Conservation (phyloP, 78 protist genomes). For the Isochrysis galbana region DNA sequence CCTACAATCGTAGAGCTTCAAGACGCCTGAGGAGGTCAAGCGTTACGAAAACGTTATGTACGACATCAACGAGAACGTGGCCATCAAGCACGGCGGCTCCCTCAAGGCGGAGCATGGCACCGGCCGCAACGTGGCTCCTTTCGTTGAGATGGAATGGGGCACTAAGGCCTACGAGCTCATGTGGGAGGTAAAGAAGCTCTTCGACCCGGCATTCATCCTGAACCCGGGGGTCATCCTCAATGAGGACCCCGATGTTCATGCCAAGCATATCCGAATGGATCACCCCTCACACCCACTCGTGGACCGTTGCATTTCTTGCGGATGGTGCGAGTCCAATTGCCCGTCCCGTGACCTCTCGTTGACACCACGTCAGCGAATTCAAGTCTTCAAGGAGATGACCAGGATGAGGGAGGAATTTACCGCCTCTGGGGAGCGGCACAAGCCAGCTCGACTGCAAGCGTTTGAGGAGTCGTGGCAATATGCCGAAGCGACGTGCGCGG, state of each 20-base stretch:
- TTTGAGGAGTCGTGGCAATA: background rate
- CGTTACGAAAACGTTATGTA: slow-evolving; percentile 30
- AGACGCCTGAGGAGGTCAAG: slow-evolving; percentile 21
- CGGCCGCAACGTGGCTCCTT: slow-evolving; percentile 60
- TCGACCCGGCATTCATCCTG: slow-evolving; percentile 44
- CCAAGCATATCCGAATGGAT: slow-evolving; percentile 25
- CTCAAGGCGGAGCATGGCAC: slow-evolving; percentile 66
- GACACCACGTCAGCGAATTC: slow-evolving; percentile 61
- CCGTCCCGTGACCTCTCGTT: slow-evolving; percentile 51
- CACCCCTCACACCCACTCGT: slow-evolving; percentile 36
- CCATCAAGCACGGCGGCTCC: slow-evolving; percentile 44
- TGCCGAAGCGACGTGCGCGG: slow-evolving; percentile 46
- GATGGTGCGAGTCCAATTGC: slow-evolving; percentile 60
- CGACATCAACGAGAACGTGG: slow-evolving; percentile 31
- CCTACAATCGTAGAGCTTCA: slow-evolving; percentile 38
- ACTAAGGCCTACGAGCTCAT: slow-evolving; percentile 44
- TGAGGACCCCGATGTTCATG: slow-evolving; percentile 51
- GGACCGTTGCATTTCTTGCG: slow-evolving; percentile 60
- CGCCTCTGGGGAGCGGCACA: background rate
- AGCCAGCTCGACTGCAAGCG: slow-evolving; percentile 37
- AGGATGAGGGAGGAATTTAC: background rate
- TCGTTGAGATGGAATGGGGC: slow-evolving; percentile 67
- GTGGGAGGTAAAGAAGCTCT: slow-evolving; percentile 46
- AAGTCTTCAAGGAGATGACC: slow-evolving; percentile 2
- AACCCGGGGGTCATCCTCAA: slow-evolving; percentile 61